Evolutionary conservation across 352 stramenopile species (phyloP).

Genomic region (Peronospora belbahrii): DNA sequence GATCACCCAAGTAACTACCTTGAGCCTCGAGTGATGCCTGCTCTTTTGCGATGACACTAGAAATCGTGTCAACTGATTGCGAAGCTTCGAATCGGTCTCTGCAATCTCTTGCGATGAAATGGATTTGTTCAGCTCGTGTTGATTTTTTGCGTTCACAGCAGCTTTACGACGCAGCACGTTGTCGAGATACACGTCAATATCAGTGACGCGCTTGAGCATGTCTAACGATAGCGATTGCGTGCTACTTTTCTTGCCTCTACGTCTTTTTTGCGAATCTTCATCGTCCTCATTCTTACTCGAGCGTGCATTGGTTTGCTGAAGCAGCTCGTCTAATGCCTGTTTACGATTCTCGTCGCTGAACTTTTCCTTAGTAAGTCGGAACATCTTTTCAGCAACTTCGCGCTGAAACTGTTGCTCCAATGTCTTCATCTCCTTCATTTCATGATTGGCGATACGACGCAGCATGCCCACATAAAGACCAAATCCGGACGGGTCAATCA

Average conservation of each 20-base stretch:
- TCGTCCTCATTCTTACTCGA: constrained; percentile 10
- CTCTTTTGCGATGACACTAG: constrained; percentile 63
- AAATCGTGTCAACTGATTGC: constrained; percentile 74
- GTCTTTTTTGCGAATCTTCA: constrained; percentile 8
- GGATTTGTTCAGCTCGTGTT: constrained; percentile 21
- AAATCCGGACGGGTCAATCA: constrained; percentile 58
- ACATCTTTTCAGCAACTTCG: constrained; percentile 68
- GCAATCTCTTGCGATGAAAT: constrained; percentile 71
- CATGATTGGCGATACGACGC: constrained; percentile 58
- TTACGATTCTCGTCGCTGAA: constrained; percentile 78
- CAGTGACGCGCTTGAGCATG: constrained; percentile 72
- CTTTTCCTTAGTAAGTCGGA: constrained; percentile 79
- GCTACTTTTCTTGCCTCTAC: constrained; percentile 14
- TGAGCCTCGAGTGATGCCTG: constrained; percentile 72
- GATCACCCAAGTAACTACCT: constrained; percentile 82
- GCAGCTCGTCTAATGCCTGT: constrained; percentile 54
- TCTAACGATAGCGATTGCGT: constrained; percentile 68
- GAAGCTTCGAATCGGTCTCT: constrained; percentile 66
- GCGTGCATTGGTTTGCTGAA: constrained; percentile 29
- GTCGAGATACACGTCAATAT: constrained; percentile 79
- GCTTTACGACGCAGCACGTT: constrained; percentile 65
- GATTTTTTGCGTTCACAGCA: constrained; percentile 21
- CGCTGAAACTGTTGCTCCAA: constrained; percentile 78
- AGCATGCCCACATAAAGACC: constrained; percentile 73
- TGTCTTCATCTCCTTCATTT: constrained; percentile 75